Evolutionary conservation across 352 stramenopile genomes (phyloP).

Genomic region (Pythium dissimile): DNA sequence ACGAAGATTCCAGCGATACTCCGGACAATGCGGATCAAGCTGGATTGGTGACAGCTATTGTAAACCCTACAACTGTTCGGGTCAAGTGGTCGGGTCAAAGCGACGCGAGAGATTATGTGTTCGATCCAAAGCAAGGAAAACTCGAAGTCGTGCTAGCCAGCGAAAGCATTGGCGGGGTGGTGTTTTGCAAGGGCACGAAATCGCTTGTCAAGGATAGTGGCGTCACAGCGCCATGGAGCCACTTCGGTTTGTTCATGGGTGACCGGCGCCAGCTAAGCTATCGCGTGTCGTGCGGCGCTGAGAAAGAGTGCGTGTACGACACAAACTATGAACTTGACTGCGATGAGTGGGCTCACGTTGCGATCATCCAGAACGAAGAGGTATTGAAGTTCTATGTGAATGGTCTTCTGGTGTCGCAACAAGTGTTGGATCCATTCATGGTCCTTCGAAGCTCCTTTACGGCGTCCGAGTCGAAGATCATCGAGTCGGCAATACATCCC

Average conservation of each 20-base stretch:
- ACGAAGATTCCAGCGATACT: constrained; percentile 13
- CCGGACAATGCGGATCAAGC: constrained; percentile 5
- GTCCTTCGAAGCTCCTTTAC: constrained; percentile 40
- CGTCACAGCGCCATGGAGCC: constrained; percentile 55
- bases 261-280: constrained; percentile 67
- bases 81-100: constrained; percentile 43
- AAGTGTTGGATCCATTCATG: constrained; percentile 65
- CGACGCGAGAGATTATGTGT: constrained; percentile 36
- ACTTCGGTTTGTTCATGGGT: constrained; percentile 66
- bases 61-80: constrained; percentile 35
- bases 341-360: constrained; percentile 64
- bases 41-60: constrained; percentile 49
- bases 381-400: constrained; percentile 66
- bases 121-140: constrained; percentile 44
- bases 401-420: constrained; percentile 54
- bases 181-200: constrained; percentile 73
- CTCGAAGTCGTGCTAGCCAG: constrained; percentile 55
- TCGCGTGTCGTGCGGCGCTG: constrained; percentile 46
- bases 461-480: constrained; percentile 43
- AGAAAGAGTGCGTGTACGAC: constrained; percentile 62
- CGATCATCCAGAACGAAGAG: constrained; percentile 62
- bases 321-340: constrained; percentile 60
- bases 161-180: constrained; percentile 50
- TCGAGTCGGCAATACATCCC: constrained; percentile 65
- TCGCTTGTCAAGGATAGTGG: constrained; percentile 48